These are phyloP conservation scores for Neurospora intermedia DNA, from an alignment of 495 filamentous ascomycete genomes.

Conservation along the genomic window DNA sequence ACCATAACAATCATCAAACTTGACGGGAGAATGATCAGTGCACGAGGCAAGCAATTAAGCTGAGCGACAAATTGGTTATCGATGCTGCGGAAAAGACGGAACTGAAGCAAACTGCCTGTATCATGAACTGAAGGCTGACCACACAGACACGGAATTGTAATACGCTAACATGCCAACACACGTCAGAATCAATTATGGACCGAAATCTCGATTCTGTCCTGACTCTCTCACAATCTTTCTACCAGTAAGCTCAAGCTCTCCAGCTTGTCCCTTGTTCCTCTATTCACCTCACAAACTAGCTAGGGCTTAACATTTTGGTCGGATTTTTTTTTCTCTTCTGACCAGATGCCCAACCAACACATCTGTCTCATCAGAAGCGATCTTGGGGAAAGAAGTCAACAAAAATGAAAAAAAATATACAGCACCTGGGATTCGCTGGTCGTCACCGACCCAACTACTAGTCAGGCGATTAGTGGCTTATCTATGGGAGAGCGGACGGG, in stretches of 20 bases:
- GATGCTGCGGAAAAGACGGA: neutral
- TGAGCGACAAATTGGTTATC: neutral
- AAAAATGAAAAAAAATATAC: neutral
- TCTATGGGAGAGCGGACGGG: constrained; percentile 41
- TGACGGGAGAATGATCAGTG: neutral
- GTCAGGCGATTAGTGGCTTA: constrained; percentile 9
- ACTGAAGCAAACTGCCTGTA: neutral
- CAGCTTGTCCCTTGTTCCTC: neutral
- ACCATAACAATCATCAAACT: neutral
- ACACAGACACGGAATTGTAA: neutral
- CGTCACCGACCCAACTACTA: constrained; percentile 42
- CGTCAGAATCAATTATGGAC: neutral
- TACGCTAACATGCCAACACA: neutral
- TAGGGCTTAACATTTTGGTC: neutral
- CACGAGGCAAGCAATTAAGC: neutral
- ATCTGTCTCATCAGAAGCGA: neutral
- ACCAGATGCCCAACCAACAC: neutral
- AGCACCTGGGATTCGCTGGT: constrained; percentile 22
- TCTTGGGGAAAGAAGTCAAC: too few species aligned
- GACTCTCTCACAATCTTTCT: neutral
- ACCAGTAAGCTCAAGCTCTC: neutral
- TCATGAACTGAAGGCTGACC: neutral
- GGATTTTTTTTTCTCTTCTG: neutral
- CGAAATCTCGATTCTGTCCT: neutral
- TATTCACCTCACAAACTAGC: neutral